phyloP scores from a whole-genome alignment of 192 early-diverging fungal genomes.

The Martensiomyces pterosporus region DNA sequence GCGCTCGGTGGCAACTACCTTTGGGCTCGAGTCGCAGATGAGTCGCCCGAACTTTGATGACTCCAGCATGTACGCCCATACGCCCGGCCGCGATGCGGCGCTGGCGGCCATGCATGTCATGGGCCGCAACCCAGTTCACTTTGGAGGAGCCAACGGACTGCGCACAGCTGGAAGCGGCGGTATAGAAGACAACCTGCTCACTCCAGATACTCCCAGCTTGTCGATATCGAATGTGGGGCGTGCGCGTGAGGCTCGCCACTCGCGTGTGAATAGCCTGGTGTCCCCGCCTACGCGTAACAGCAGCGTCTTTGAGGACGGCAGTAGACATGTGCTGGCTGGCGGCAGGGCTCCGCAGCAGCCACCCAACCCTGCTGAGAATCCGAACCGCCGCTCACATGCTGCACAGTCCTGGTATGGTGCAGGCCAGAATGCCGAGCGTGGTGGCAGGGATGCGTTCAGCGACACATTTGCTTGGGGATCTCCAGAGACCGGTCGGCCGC shows the following conservation, averaged over 20 bases:
- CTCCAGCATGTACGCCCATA: conserved; percentile 38
- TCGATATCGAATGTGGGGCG: conserved; percentile 11
- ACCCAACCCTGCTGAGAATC: too few species aligned
- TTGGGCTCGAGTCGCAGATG: conserved; percentile 32
- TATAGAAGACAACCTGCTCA: conserved; percentile 3
- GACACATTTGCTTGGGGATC: conserved; percentile 40
- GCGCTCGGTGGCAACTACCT: conserved; percentile 24
- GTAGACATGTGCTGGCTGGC: conserved; percentile 1
- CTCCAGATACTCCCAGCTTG: conserved; percentile 26
- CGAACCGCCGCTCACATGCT: not conserved
- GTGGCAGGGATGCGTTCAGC: conserved; percentile 19
- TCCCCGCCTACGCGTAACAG: conserved; percentile 36
- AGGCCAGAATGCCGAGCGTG: not conserved
- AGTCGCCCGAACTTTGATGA: conserved; percentile 26
- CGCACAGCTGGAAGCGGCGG: too few species aligned
- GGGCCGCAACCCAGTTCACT: conserved; percentile 8
- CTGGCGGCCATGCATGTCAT: conserved; percentile 18
- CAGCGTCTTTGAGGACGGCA: too few species aligned
- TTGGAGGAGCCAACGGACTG: conserved; percentile 4
- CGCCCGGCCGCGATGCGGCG: conserved; percentile 26
- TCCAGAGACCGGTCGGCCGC: conserved; percentile 14
- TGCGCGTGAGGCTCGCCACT: conserved; percentile 7
- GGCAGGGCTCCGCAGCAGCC: not conserved
- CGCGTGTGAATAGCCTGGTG: conserved; percentile 33
- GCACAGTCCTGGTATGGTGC: conserved; percentile 17